Evolutionary conservation across 768 basidiomycete genomes (phyloP).

Genomic region (Mycena venus): DNA sequence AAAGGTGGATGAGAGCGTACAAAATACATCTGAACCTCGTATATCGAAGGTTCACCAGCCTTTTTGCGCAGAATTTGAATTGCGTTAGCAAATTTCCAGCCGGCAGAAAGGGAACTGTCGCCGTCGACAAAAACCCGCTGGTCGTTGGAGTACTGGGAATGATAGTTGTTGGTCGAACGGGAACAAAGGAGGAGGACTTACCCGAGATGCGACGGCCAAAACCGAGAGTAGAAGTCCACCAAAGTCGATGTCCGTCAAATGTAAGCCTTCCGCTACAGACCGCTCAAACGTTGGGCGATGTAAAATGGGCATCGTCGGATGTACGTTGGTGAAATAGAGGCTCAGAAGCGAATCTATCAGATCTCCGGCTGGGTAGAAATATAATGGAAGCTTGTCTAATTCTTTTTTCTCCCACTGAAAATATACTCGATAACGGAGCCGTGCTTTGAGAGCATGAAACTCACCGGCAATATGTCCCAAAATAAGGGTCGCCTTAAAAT

Average conservation of each 20-base stretch:
- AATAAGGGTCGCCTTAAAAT: not conserved
- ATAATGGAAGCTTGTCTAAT: constrained; percentile 27
- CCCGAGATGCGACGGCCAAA: constrained; percentile 62
- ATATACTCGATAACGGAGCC: not conserved
- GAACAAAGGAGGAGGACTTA: not conserved
- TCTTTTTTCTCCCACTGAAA: constrained; percentile 28
- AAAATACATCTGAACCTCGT: constrained; percentile 18
- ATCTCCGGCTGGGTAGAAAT: constrained; percentile 49
- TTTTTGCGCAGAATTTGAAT: constrained; percentile 50
- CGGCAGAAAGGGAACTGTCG: constrained; percentile 46
- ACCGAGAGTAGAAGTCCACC: constrained; percentile 60
- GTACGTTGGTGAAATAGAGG: constrained; percentile 59
- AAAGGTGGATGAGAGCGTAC: not conserved
- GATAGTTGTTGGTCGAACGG: not conserved
- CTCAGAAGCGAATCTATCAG: constrained; percentile 58
- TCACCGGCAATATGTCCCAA: constrained; percentile 15
- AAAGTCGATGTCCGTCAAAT: constrained; percentile 56
- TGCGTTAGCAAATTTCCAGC: constrained; percentile 62
- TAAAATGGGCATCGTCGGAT: constrained; percentile 59
- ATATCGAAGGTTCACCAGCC: not conserved
- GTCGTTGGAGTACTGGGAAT: constrained; percentile 50
- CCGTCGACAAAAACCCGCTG: constrained; percentile 51
- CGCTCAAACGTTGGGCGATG: constrained; percentile 66
- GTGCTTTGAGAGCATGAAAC: not conserved
- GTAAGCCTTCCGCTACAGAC: constrained; percentile 50